phyloP scores from a whole-genome alignment of 257 asterid species.

The Jacaranda mimosifolia region DNA sequence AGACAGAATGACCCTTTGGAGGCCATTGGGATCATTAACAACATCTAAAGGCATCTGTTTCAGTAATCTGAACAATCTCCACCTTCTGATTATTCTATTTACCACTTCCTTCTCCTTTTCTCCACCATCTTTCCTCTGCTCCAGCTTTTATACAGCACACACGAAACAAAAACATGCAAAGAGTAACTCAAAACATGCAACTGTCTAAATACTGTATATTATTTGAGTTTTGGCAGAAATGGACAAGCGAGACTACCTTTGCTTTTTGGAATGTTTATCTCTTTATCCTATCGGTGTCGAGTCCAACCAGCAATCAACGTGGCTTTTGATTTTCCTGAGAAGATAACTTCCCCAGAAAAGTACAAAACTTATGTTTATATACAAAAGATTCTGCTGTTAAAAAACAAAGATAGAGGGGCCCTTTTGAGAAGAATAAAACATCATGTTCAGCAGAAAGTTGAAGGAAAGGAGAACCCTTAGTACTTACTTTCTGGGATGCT shows the following conservation, averaged over 20 bases:
- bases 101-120: slow-evolving; percentile 36
- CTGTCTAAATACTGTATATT: background rate
- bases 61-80: slow-evolving; percentile 49
- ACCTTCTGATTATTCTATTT: slow-evolving; percentile 40
- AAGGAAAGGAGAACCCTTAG: slow-evolving; percentile 46
- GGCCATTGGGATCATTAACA: slow-evolving; percentile 42
- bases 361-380: slow-evolving; percentile 21
- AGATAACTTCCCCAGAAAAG: slow-evolving; percentile 24
- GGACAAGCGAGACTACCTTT: slow-evolving; percentile 31
- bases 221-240: background rate
- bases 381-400: slow-evolving; percentile 5
- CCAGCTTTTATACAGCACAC: slow-evolving; percentile 37
- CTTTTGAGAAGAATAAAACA: slow-evolving; percentile 9
- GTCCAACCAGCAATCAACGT: slow-evolving; percentile 20
- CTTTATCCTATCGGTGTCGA: slow-evolving; percentile 7
- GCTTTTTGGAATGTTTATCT: slow-evolving; percentile 27
- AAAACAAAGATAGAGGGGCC: background rate
- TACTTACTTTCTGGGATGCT: slow-evolving; percentile 38
- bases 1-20: slow-evolving; percentile 45
- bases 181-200: too few species aligned
- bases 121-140: slow-evolving; percentile 24
- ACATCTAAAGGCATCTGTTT: slow-evolving; percentile 50
- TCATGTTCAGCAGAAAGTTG: slow-evolving; percentile 39
- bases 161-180: slow-evolving; percentile 8
- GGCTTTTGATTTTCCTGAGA: slow-evolving; percentile 8